Percentiles rank a stretch among this genome's conserved stretches.
Conservation (phyloP, 257 asterid genomes). For the Przewalskia tangutica region DNA sequence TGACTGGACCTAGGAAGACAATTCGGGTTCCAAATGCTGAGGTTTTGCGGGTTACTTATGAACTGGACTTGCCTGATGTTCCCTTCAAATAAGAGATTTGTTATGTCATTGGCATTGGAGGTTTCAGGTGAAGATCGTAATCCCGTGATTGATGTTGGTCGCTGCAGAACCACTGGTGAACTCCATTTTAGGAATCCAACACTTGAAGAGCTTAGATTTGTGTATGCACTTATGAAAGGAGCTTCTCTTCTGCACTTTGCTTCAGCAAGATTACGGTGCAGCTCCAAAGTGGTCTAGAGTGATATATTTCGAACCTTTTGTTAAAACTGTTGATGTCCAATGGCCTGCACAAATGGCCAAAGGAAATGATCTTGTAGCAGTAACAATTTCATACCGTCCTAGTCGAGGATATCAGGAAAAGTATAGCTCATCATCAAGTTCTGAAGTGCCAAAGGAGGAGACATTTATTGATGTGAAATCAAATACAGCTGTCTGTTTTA, state of each 20-base stretch:
- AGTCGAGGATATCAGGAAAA: slow-evolving; percentile 18
- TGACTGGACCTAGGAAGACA: slow-evolving; percentile 47
- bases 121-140: slow-evolving; percentile 36
- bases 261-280: slow-evolving; percentile 25
- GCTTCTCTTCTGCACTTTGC: slow-evolving; percentile 37
- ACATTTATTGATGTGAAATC: slow-evolving; percentile 7
- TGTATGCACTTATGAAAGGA: slow-evolving; percentile 24
- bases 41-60: slow-evolving; percentile 45
- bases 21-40: slow-evolving; percentile 30
- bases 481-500: neutral
- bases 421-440: slow-evolving; percentile 7
- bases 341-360: slow-evolving; percentile 34
- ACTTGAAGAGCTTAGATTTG: slow-evolving; percentile 45
- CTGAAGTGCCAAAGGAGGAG: slow-evolving; percentile 15
- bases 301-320: slow-evolving; percentile 29
- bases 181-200: slow-evolving; percentile 45
- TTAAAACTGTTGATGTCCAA: slow-evolving; percentile 51
- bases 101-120: slow-evolving; percentile 31
- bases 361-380: slow-evolving; percentile 41
- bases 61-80: slow-evolving; percentile 30
- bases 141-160: slow-evolving; percentile 40
- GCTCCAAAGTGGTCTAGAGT: slow-evolving; percentile 28
- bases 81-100: slow-evolving; percentile 25
- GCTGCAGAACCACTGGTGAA: slow-evolving; percentile 23
- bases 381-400: slow-evolving; percentile 43